Evolutionary conservation across 305 asterid species (phyloP).

Genomic region (Fraxinus albicans): DNA sequence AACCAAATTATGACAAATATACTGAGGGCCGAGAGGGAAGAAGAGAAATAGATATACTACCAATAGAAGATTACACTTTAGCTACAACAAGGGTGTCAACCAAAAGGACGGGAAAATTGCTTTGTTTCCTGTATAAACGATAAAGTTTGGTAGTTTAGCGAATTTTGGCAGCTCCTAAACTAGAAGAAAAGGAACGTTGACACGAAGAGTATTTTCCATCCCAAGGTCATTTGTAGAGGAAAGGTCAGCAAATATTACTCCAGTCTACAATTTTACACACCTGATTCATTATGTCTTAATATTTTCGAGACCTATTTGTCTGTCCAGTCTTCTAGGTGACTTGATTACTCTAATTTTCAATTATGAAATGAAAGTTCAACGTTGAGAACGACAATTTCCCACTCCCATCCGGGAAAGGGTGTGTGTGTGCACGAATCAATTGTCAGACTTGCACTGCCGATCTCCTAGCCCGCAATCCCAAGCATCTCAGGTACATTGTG

Average conservation of each 20-base stretch:
- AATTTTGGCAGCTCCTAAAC: not conserved
- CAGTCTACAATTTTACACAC: not conserved
- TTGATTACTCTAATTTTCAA: not conserved
- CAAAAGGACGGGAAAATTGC: not conserved
- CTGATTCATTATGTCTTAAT: not conserved
- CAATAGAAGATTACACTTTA: not conserved
- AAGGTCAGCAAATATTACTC: not conserved
- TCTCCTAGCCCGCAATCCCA: not conserved
- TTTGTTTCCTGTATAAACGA: not conserved
- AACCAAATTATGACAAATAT: not conserved
- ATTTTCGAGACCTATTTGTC: not conserved
- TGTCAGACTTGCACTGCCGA: not conserved
- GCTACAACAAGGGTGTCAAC: not conserved
- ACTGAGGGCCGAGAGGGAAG: not conserved
- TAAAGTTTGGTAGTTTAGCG: not conserved
- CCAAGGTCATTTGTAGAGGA: not conserved
- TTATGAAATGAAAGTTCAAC: not conserved
- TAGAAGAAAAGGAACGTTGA: not conserved
- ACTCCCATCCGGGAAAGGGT: not conserved
- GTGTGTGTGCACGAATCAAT: not conserved
- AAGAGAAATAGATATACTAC: not conserved
- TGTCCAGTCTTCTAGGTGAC: not conserved
- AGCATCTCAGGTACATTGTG: not conserved
- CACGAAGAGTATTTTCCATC: not conserved
- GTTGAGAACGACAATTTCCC: not conserved